Evolutionary conservation across 257 asterid genomes (phyloP).

Genomic region (Cordia subcordata): DNA sequence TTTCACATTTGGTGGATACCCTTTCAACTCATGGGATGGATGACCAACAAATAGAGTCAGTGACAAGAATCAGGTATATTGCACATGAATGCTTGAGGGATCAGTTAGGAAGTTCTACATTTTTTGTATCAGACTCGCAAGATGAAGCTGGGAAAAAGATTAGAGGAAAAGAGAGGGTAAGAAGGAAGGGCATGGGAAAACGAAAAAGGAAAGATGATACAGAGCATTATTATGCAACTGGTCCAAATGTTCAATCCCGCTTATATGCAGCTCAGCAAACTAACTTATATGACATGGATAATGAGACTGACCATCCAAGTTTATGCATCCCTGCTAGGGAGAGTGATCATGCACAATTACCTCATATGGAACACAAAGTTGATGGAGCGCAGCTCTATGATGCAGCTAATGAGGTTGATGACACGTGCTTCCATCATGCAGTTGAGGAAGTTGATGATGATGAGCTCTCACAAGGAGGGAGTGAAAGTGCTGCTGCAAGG

Average conservation of each 20-base stretch:
- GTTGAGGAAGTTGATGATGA: conserved; percentile 50
- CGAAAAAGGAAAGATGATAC: conserved; percentile 73
- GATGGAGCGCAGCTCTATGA: conserved; percentile 32
- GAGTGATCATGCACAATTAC: conserved; percentile 14
- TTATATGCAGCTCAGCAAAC: conserved; percentile 32
- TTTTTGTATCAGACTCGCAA: conserved; percentile 37
- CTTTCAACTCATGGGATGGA: conserved; percentile 87
- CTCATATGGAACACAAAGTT: conserved; percentile 24
- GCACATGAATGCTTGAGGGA: conserved; percentile 80
- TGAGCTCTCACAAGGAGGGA: conserved; percentile 39
- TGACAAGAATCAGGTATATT: conserved; percentile 59
- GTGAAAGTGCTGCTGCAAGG: conserved; percentile 27
- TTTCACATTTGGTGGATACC: conserved; percentile 66
- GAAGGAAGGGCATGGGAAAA: conserved; percentile 68
- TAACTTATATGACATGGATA: conserved; percentile 33
- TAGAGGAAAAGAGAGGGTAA: conserved; percentile 81
- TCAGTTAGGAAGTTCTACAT: conserved; percentile 38
- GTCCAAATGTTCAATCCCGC: conserved; percentile 31
- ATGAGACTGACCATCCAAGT: conserved; percentile 30
- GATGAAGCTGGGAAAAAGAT: conserved; percentile 46
- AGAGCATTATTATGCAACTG: conserved; percentile 38
- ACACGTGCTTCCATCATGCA: conserved; percentile 25
- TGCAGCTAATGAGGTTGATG: conserved; percentile 30
- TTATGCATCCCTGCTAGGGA: conserved; percentile 25
- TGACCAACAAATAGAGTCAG: conserved; percentile 64